Evolutionary conservation across 768 basidiomycete species (phyloP), one percentile per base, ranked within the genome.

Genomic region (Suillus cothurnatus): DNA sequence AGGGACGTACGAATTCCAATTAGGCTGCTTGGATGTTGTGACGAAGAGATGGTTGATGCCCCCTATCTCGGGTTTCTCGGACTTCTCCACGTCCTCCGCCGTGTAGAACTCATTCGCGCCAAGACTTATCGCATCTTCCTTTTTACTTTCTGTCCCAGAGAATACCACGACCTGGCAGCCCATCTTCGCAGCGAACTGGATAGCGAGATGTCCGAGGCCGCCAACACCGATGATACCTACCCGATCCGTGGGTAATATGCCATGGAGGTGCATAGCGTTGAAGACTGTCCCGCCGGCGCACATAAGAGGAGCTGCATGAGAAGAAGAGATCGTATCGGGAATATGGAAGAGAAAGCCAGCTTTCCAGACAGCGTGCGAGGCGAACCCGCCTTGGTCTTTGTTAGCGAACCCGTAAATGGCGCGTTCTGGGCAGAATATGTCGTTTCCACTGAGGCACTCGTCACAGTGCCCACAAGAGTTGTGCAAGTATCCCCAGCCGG

Each of bases 181-280:
- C 75, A 79, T 79, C 70, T 78, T 80, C 45, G 74, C 65, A 6
- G 78, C 77, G 68, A 80, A 80, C 52, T 79, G 76, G 31, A 80
- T 73, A 5, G 76, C 77, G 41, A 80, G 76, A 52, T 80, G 79
- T 15, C 79, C 77, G 14, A 80, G 73, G 4, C 79, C 78, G 2
- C 79, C 79, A 32, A 81, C 17, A 0, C 77, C 79, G 7, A 78
- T 68, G 3, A 79, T 61, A 1, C 78, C 76, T 7, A 81, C 75
- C 6, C 78, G 73, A 56, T 78, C 75, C 11, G 77, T 74, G 7
- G 73, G 61, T 3, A 64, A 72, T 38, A 77, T 70, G 50, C 71
- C 52, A 43, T 72, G 64, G 55, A 70, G 61, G 47, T 74, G 39
- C 67, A 75, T 47, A 5, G 75, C 72, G 34, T 73, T 47, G 65